Evolutionary conservation across 768 basidiomycete genomes (phyloP).

Genomic region (Mycena crocata): DNA sequence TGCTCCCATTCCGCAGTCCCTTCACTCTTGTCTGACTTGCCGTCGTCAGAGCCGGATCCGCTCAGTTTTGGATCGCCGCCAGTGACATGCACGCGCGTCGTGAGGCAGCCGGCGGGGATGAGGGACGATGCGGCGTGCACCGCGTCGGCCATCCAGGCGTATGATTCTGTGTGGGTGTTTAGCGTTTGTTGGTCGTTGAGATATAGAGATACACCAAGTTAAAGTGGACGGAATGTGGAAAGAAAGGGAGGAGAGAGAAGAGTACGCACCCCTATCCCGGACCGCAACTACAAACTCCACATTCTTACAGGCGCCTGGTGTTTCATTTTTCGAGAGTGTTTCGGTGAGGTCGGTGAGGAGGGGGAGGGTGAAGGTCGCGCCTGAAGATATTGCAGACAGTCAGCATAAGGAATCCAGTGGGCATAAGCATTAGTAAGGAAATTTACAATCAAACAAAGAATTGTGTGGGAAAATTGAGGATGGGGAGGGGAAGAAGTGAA

Average conservation of each 20-base stretch:
- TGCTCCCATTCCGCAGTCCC: neutral
- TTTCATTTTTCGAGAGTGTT: slow-evolving; percentile 10
- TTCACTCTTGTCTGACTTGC: neutral
- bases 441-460: no score
- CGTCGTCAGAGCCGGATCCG: neutral
- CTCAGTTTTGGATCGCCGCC: neutral
- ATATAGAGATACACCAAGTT: no score
- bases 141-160: neutral
- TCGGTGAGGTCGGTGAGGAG: slow-evolving; percentile 39
- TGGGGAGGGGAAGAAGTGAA: no score
- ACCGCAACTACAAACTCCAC: slow-evolving; percentile 39
- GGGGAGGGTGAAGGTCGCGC: slow-evolving; percentile 43
- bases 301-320: slow-evolving; percentile 28
- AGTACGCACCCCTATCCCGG: slow-evolving; percentile 26
- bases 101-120: neutral
- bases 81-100: neutral
- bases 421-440: no score
- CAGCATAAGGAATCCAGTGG: neutral
- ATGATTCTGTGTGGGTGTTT: no score
- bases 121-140: neutral
- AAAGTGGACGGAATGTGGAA: no score
- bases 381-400: neutral
- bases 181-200: no score
- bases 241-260: no score
- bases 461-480: no score